A percentile compares a stretch with the other conserved stretches of the same genome.
Conservation (phyloP, 225 moss, liverwort and hornwort species). For the Sphagnum tenellum region DNA sequence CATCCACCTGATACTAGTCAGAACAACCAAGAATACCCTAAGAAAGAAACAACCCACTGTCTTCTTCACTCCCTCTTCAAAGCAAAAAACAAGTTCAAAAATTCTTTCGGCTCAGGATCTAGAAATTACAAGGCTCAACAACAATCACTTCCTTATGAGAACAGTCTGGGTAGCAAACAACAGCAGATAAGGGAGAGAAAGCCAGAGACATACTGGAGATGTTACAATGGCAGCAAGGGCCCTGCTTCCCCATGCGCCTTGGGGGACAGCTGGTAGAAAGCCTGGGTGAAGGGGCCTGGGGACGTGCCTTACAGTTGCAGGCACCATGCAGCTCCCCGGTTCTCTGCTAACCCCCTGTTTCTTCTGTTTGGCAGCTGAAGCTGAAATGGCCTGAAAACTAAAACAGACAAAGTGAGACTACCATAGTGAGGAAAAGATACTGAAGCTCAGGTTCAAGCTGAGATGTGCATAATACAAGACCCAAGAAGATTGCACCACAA, state of each 20-base stretch:
- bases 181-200: too few relatives aligned
- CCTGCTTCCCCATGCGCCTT: slow-evolving; percentile 49
- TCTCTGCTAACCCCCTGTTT: slow-evolving; percentile 1
- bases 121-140: too few relatives aligned
- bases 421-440: not conserved
- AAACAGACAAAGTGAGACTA: slow-evolving; percentile 4
- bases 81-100: too few relatives aligned
- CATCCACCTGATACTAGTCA: slow-evolving; percentile 2
- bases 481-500: too few relatives aligned
- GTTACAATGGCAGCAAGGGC: slow-evolving; percentile 48
- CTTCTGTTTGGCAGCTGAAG: slow-evolving; percentile 1
- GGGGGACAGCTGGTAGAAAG: slow-evolving; percentile 9
- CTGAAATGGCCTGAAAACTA: slow-evolving; percentile 8
- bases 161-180: too few relatives aligned
- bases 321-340: slow-evolving; percentile 25
- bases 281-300: slow-evolving; percentile 15
- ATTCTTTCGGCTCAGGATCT: too few relatives aligned
- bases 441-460: too few relatives aligned
- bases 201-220: slow-evolving; percentile 32
- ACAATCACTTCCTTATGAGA: too few relatives aligned
- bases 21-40: too few relatives aligned
- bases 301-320: slow-evolving; percentile 12
- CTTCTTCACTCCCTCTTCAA: too few relatives aligned
- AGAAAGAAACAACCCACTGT: too few relatives aligned
- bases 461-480: too few relatives aligned